Conservation (phyloP, 495 filamentous ascomycete genomes). For the Hyaloscypha finlandica region DNA sequence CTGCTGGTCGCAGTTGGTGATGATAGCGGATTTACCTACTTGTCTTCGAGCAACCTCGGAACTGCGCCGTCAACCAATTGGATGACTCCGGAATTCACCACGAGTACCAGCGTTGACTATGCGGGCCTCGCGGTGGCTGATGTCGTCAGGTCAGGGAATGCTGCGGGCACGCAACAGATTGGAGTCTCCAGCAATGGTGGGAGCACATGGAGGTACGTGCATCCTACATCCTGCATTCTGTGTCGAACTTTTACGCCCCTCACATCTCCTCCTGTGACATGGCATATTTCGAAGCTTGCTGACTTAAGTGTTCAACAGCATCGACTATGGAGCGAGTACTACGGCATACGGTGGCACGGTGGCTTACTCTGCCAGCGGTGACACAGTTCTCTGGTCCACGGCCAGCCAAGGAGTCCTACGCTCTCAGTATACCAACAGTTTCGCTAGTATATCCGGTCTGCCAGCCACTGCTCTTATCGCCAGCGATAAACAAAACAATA, state of each 20-base stretch:
- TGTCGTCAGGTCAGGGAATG: slow-evolving; percentile 54
- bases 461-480: slow-evolving; percentile 49
- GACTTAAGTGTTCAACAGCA: slow-evolving; percentile 5
- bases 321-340: slow-evolving; percentile 29
- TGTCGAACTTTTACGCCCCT: not conserved
- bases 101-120: slow-evolving; percentile 54
- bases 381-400: slow-evolving; percentile 52
- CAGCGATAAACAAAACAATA: slow-evolving; percentile 53
- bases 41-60: slow-evolving; percentile 38
- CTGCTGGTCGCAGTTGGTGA: slow-evolving; percentile 61
- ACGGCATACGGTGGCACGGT: slow-evolving; percentile 54
- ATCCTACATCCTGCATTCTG: not conserved
- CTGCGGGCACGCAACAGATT: slow-evolving; percentile 34
- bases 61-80: slow-evolving; percentile 49
- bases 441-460: slow-evolving; percentile 29
- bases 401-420: slow-evolving; percentile 23
- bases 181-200: slow-evolving; percentile 37
- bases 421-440: slow-evolving; percentile 5
- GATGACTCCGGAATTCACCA: slow-evolving; percentile 51
- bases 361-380: slow-evolving; percentile 43
- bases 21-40: slow-evolving; percentile 54
- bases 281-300: slow-evolving; percentile 1
- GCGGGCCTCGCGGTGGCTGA: slow-evolving; percentile 54
- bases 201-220: slow-evolving; percentile 13
- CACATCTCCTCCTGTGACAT: not conserved